These are phyloP conservation scores for Pythium rishiriense DNA, from an alignment of 352 stramenopile genomes.

Conservation along the genomic window DNA sequence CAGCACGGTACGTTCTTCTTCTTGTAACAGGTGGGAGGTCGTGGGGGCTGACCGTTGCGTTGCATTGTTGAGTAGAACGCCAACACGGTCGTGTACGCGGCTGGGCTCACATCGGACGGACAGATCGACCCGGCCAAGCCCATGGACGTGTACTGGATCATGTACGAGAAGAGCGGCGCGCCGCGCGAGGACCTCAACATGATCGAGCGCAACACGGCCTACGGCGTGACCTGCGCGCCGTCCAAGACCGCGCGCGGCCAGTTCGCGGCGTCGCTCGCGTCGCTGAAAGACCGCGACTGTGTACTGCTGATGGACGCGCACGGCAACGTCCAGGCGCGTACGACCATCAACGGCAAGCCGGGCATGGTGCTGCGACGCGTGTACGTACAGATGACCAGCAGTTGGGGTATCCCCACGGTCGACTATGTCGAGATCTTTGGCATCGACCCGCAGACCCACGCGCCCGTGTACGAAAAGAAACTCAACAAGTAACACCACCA, in stretches of 20 bases:
- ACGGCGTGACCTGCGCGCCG: slow-evolving; percentile 56
- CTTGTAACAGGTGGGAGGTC: not conserved
- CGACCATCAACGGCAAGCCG: slow-evolving; percentile 66
- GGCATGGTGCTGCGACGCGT: slow-evolving; percentile 72
- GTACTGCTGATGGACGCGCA: slow-evolving; percentile 55
- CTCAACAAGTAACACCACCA: slow-evolving; percentile 56
- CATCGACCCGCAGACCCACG: slow-evolving; percentile 59
- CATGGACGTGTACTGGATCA: slow-evolving; percentile 85
- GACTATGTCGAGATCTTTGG: slow-evolving; percentile 85
- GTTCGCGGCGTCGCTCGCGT: slow-evolving; percentile 51
- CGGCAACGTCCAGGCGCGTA: slow-evolving; percentile 60
- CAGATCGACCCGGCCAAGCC: slow-evolving; percentile 57
- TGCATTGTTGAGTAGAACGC: slow-evolving; percentile 45
- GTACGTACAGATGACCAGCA: slow-evolving; percentile 83
- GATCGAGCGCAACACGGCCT: slow-evolving; percentile 84
- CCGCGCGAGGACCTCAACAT: slow-evolving; percentile 82
- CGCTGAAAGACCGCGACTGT: slow-evolving; percentile 72
- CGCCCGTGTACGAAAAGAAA: slow-evolving; percentile 83
- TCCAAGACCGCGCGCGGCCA: slow-evolving; percentile 33
- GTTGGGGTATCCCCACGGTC: slow-evolving; percentile 79
- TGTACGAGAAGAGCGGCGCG: slow-evolving; percentile 77
- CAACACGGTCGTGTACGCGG: slow-evolving; percentile 87
- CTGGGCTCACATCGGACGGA: slow-evolving; percentile 36
- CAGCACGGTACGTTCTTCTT: slow-evolving; percentile 58
- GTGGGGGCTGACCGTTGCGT: not conserved